Evolutionary conservation across 495 filamentous ascomycete species (phyloP).

Genomic region (Xylaria palmicola): DNA sequence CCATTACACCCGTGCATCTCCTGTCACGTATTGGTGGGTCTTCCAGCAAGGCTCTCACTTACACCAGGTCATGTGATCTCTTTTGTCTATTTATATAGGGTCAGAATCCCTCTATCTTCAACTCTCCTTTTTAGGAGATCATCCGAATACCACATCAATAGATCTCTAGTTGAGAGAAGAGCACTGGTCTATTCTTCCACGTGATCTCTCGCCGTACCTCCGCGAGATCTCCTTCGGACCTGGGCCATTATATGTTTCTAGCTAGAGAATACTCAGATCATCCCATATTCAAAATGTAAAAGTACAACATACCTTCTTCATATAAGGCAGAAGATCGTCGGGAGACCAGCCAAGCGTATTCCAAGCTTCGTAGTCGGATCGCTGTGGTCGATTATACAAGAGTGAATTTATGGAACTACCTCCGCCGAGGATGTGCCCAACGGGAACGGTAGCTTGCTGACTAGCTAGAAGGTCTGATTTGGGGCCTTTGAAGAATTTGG

Average conservation of each 20-base stretch:
- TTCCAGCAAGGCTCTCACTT: too few species aligned
- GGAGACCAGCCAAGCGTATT: slow-evolving; percentile 48
- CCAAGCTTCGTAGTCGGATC: slow-evolving; percentile 50
- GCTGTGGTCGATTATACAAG: slow-evolving; percentile 33
- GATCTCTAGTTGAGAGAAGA: too few species aligned
- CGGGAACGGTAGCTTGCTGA: slow-evolving; percentile 44
- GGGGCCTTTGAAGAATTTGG: slow-evolving; percentile 30
- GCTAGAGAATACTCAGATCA: slow-evolving; percentile 14
- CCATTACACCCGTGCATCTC: slow-evolving; percentile 48
- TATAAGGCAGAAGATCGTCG: slow-evolving; percentile 46
- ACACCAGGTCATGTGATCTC: too few species aligned
- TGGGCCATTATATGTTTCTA: slow-evolving; percentile 45
- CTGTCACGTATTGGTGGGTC: too few species aligned
- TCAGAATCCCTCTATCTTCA: too few species aligned
- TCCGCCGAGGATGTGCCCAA: slow-evolving; percentile 54
- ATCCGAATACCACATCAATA: too few species aligned
- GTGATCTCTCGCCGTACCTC: too few species aligned
- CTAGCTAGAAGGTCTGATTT: slow-evolving; percentile 40
- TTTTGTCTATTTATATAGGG: too few species aligned
- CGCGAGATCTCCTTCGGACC: slow-evolving; percentile 10
- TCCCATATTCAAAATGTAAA: slow-evolving; percentile 38
- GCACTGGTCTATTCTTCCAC: too few species aligned
- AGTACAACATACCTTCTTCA: slow-evolving; percentile 48
- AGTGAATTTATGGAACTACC: slow-evolving; percentile 58
- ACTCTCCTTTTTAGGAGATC: too few species aligned